A percentile compares a stretch with the other conserved stretches of the same genome.
These are phyloP conservation scores for Camelina laxa DNA, from an alignment of 345 rosid genomes.

Conservation along the genomic window DNA sequence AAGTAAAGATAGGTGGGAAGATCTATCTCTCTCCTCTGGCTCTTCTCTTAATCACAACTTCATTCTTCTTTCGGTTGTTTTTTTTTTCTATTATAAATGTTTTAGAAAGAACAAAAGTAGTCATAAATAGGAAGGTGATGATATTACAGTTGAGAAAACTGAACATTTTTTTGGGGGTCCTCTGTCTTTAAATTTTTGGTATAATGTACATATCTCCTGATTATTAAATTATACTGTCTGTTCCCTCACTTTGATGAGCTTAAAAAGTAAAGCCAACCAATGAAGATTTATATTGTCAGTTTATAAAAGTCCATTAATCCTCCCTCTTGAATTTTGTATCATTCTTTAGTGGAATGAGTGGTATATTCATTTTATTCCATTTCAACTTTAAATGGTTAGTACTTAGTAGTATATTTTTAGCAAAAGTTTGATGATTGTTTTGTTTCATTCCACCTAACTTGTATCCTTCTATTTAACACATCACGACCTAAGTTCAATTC, in stretches of 20 bases:
- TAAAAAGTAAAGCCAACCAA: neutral
- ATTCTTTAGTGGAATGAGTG: neutral
- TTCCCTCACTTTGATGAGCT: neutral
- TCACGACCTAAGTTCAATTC: neutral
- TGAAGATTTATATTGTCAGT: neutral
- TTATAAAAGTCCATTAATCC: no score
- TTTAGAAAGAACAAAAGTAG: conserved; percentile 21
- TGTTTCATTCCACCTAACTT: neutral
- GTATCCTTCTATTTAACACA: neutral
- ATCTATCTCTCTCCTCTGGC: conserved; percentile 4
- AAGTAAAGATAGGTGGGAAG: conserved; percentile 31
- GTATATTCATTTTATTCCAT: neutral
- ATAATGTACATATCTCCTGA: neutral
- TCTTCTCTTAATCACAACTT: conserved; percentile 30
- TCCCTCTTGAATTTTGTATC: no score
- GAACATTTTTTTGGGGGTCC: neutral
- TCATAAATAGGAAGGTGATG: conserved; percentile 13
- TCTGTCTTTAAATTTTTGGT: conserved; percentile 3
- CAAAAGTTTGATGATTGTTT: neutral
- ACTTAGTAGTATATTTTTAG: neutral
- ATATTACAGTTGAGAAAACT: conserved; percentile 16
- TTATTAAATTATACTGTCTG: neutral
- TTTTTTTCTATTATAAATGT: neutral
- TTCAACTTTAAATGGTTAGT: neutral
- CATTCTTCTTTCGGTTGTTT: neutral